Conservation (phyloP, 768 basidiomycete genomes). For the Tephrocybe rancida region DNA sequence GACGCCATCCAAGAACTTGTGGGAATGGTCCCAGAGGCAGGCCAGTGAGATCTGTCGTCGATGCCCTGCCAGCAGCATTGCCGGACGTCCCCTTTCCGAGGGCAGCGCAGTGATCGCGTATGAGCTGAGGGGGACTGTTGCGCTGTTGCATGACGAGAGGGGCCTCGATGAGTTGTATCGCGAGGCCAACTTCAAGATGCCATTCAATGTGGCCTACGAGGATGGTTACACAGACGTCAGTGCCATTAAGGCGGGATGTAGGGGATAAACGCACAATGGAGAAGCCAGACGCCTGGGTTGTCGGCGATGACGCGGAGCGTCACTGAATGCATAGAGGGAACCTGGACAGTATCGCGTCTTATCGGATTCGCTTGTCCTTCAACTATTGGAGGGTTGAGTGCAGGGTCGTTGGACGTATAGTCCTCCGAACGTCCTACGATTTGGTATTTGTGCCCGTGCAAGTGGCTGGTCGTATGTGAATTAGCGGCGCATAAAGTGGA, state of each 20-base stretch:
- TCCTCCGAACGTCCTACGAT: slow-evolving; percentile 74
- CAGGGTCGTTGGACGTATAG: slow-evolving; percentile 72
- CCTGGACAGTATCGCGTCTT: slow-evolving; percentile 86
- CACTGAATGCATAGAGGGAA: slow-evolving; percentile 67
- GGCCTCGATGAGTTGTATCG: slow-evolving; percentile 83
- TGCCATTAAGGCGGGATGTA: background rate
- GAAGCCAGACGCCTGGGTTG: slow-evolving; percentile 91
- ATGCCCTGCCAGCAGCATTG: slow-evolving; percentile 85
- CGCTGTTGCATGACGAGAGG: slow-evolving; percentile 69
- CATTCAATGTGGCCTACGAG: slow-evolving; percentile 82
- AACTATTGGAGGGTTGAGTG: slow-evolving; percentile 76
- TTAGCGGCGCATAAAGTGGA: background rate
- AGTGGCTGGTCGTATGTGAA: slow-evolving; percentile 57
- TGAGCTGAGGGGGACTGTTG: slow-evolving; percentile 50
- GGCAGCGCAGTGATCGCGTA: slow-evolving; percentile 75
- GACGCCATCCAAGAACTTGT: slow-evolving; percentile 72
- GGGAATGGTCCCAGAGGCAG: slow-evolving; percentile 70
- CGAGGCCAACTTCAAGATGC: slow-evolving; percentile 86
- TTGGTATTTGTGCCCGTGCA: slow-evolving; percentile 89
- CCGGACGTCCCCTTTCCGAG: slow-evolving; percentile 64
- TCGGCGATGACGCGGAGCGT: slow-evolving; percentile 83
- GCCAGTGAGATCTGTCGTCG: slow-evolving; percentile 69
- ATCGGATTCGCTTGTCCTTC: slow-evolving; percentile 87
- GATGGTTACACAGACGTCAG: background rate
- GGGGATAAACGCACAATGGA: slow-evolving; percentile 62